Conservation (phyloP, 2,329 filamentous ascomycete genomes). For the Tolypocladium tropicale region DNA sequence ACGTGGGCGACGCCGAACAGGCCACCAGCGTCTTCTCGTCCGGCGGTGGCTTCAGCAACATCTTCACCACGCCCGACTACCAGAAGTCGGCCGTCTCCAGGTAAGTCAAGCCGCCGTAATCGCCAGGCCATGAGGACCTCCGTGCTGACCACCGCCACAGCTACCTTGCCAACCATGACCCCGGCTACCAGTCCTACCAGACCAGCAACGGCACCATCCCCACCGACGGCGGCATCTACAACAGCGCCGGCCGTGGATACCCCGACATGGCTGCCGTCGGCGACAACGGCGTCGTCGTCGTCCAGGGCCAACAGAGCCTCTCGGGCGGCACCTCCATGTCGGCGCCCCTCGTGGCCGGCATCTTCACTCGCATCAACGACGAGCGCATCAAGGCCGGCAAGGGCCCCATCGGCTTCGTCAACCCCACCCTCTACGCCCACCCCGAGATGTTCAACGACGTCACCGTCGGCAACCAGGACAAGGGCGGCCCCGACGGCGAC, state of each 20-base stretch:
- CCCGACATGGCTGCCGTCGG: background rate
- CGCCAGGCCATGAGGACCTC: background rate
- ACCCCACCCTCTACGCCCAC: conserved; percentile 14
- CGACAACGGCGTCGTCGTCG: conserved; percentile 17
- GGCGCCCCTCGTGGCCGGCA: conserved; percentile 21
- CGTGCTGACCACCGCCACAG: conserved; percentile 4
- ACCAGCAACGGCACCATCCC: background rate
- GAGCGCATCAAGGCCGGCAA: conserved; percentile 18
- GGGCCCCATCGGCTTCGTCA: conserved; percentile 21
- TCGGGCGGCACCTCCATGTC: conserved; percentile 38
- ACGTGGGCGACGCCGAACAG: conserved; percentile 5
- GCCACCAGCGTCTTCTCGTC: conserved; percentile 27
- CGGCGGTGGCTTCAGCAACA: conserved; percentile 39
- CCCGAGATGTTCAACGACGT: conserved; percentile 8
- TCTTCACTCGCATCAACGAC: conserved; percentile 22
- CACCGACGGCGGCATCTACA: background rate
- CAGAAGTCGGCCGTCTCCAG: conserved; percentile 22
- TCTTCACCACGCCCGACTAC: conserved; percentile 36
- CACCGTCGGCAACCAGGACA: conserved; percentile 7
- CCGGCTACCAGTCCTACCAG: background rate
- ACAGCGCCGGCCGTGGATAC: background rate
- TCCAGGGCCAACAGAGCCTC: conserved; percentile 28
- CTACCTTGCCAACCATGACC: conserved; percentile 1
- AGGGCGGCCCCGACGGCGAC: conserved; percentile 5
- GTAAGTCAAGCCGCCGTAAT: conserved; percentile 1